Percentiles rank a stretch among this genome's conserved stretches.
Conservation (phyloP, 2,329 filamentous ascomycete species). For the Paecilomyces formosus region DNA sequence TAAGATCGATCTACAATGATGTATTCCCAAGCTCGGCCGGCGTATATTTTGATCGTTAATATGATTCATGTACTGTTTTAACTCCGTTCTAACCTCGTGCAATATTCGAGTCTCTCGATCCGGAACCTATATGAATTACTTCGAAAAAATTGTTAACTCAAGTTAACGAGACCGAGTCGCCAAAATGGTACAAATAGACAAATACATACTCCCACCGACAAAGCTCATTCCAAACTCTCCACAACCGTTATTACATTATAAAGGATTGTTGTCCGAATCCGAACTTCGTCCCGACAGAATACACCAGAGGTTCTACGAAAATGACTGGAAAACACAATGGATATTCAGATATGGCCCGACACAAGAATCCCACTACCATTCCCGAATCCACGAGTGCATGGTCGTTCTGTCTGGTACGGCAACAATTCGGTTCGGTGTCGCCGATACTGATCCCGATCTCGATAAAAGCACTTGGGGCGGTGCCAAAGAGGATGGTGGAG, state of each 20-base stretch:
- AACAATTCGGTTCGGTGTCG: slow-evolving; percentile 49
- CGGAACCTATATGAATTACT: background rate
- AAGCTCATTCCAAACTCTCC: slow-evolving; percentile 46
- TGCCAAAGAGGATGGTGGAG: slow-evolving; percentile 38
- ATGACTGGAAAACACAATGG: slow-evolving; percentile 50
- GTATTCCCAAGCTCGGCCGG: background rate
- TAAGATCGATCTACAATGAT: background rate
- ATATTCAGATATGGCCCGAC: slow-evolving; percentile 51
- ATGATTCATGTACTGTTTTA: background rate
- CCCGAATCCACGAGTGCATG: slow-evolving; percentile 51
- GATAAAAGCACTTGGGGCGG: background rate
- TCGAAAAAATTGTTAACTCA: background rate
- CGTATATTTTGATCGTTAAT: background rate
- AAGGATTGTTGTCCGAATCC: slow-evolving; percentile 28
- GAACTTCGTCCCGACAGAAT: slow-evolving; percentile 22
- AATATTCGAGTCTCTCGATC: background rate
- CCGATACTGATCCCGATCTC: slow-evolving; percentile 27
- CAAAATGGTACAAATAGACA: slow-evolving; percentile 7
- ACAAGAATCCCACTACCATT: slow-evolving; percentile 52
- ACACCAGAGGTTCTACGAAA: slow-evolving; percentile 40
- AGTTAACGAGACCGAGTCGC: background rate
- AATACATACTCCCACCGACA: slow-evolving; percentile 35
- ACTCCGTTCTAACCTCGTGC: background rate
- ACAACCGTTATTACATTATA: slow-evolving; percentile 48
- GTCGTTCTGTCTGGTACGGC: slow-evolving; percentile 47